phyloP scores from a whole-genome alignment of 441 rosid species.

The Metrosideros polymorpha region DNA sequence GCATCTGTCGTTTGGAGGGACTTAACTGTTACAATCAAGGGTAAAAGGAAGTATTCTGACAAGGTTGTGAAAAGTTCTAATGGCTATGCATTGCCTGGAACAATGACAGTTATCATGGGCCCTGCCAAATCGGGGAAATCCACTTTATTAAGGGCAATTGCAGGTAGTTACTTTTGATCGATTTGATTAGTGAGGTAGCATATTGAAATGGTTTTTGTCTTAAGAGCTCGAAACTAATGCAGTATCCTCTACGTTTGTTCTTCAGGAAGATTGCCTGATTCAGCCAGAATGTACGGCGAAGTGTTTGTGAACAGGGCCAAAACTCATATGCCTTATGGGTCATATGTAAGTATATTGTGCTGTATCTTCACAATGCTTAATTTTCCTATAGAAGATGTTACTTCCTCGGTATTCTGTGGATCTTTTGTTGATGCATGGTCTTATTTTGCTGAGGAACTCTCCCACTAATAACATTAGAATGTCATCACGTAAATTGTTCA shows the following conservation, averaged over 20 bases:
- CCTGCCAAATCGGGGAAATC: conserved; percentile 99
- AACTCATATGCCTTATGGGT: conserved; percentile 71
- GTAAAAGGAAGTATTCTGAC: conserved; percentile 88
- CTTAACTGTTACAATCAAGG: conserved; percentile 80
- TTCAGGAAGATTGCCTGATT: conserved; percentile 73
- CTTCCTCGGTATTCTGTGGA: neutral
- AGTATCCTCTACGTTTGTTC: conserved; percentile 7
- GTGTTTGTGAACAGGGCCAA: conserved; percentile 80
- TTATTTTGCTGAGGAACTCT: neutral
- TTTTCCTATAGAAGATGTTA: neutral
- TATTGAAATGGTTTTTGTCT: neutral
- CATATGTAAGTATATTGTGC: conserved; percentile 61
- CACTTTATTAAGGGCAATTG: conserved; percentile 80
- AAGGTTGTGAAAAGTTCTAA: conserved; percentile 88
- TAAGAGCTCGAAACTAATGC: conserved; percentile 2
- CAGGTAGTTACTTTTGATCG: conserved; percentile 37
- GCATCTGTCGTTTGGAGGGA: conserved; percentile 96
- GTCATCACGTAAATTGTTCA: neutral
- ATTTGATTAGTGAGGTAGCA: neutral
- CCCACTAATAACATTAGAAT: neutral
- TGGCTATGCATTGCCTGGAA: conserved; percentile 95
- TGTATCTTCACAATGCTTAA: neutral
- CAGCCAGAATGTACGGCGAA: conserved; percentile 80
- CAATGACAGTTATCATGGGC: conserved; percentile 98
- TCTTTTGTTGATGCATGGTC: neutral